Percentiles rank a stretch among this genome's conserved stretches.
phyloP scores from a whole-genome alignment of 192 early-diverging fungal genomes.

The Chytriomyces confervae region DNA sequence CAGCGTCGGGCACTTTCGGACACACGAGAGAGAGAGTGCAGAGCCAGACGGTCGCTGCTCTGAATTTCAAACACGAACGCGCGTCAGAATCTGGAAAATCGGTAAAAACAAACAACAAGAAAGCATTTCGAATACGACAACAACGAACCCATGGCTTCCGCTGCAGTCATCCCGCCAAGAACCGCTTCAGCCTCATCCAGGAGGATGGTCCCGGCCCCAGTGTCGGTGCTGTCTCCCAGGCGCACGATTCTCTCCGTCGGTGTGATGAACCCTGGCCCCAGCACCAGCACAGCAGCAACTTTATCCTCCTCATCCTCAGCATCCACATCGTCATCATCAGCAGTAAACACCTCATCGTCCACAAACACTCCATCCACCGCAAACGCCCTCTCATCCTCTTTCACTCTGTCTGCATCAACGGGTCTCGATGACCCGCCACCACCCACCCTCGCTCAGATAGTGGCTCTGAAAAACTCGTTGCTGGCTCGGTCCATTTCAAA shows the following conservation, averaged over 20 bases:
- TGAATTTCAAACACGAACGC: not conserved
- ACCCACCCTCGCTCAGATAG: conserved; percentile 15
- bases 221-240: not conserved
- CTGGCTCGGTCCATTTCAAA: not conserved
- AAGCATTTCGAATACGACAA: not conserved
- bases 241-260: not conserved
- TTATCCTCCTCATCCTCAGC: too few relatives aligned
- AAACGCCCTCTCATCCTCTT: not conserved
- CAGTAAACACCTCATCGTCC: too few relatives aligned
- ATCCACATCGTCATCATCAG: too few relatives aligned
- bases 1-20: too few relatives aligned
- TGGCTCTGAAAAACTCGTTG: not conserved
- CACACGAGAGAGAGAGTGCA: too few relatives aligned
- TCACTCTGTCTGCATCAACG: too few relatives aligned
- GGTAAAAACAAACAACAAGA: not conserved
- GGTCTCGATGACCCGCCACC: conserved; percentile 6
- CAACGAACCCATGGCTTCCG: conserved; percentile 4
- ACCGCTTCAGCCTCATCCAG: not conserved
- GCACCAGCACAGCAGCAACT: not conserved
- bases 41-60: not conserved
- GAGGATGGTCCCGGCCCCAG: not conserved
- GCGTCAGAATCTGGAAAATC: not conserved
- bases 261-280: not conserved
- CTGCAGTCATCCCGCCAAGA: conserved; percentile 8
- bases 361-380: not conserved